Conservation (phyloP, 768 basidiomycete species). For the Lactarius pseudohatsudake region DNA sequence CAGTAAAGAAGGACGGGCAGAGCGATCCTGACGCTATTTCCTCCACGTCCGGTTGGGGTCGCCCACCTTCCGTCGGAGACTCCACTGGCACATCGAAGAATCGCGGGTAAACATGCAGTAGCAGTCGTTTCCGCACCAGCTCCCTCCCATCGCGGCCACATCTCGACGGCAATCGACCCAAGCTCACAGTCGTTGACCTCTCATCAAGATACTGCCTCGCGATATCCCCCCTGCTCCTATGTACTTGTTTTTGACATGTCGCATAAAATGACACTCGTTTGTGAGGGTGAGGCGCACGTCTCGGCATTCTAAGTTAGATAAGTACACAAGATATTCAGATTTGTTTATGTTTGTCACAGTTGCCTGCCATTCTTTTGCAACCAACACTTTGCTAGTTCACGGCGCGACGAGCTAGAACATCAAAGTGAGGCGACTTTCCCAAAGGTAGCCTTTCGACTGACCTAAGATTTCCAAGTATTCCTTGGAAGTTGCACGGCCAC, state of each 20-base stretch:
- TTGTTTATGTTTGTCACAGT: no score
- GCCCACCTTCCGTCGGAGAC: not conserved
- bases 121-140: not conserved
- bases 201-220: not conserved
- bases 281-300: no score
- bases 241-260: not conserved
- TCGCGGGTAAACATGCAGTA: no score
- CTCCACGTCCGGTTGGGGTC: conserved; percentile 4
- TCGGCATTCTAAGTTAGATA: no score
- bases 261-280: not conserved
- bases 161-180: not conserved
- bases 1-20: not conserved
- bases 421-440: not conserved
- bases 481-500: not conserved
- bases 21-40: no score
- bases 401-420: not conserved
- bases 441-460: not conserved
- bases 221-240: not conserved
- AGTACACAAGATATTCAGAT: no score
- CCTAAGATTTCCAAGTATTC: not conserved
- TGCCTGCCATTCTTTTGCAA: no score
- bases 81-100: not conserved
- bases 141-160: not conserved
- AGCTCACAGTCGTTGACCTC: not conserved
- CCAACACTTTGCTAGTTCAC: not conserved